Conservation (phyloP, 2,329 filamentous ascomycete species). For the Ophiostoma novo-ulmi region DNA sequence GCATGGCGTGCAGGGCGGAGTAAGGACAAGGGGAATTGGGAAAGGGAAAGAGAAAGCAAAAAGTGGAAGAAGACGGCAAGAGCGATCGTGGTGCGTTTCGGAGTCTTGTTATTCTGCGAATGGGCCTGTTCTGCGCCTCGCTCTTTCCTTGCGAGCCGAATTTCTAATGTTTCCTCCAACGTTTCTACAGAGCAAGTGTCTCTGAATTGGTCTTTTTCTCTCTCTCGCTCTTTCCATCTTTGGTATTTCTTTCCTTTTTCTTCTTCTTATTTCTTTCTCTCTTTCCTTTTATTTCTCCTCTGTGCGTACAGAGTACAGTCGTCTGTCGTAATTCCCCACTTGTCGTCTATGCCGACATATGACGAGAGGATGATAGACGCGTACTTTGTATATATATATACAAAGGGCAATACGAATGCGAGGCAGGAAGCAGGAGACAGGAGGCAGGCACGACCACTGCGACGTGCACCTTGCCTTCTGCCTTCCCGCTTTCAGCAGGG, state of each 20-base stretch:
- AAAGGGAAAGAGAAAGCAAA: not conserved
- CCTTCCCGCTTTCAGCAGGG: too few relatives aligned
- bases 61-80: slow-evolving; percentile 9
- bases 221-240: not conserved
- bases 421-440: not conserved
- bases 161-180: not conserved
- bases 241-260: not conserved
- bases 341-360: not conserved
- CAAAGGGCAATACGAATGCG: not conserved
- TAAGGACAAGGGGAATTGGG: not conserved
- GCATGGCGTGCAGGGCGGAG: not conserved
- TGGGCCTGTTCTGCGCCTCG: not conserved
- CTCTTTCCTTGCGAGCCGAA: not conserved
- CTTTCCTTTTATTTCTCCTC: not conserved
- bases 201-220: not conserved
- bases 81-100: slow-evolving; percentile 3
- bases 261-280: not conserved
- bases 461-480: not conserved
- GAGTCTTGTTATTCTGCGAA: not conserved
- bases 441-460: not conserved
- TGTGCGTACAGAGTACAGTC: too few relatives aligned
- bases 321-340: not conserved
- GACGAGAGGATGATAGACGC: not conserved
- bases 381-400: not conserved
- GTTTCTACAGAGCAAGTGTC: too few relatives aligned